Base-by-base conservation (phyloP, 2,329 filamentous ascomycete species). In the Diaporthe humulicola region DNA sequence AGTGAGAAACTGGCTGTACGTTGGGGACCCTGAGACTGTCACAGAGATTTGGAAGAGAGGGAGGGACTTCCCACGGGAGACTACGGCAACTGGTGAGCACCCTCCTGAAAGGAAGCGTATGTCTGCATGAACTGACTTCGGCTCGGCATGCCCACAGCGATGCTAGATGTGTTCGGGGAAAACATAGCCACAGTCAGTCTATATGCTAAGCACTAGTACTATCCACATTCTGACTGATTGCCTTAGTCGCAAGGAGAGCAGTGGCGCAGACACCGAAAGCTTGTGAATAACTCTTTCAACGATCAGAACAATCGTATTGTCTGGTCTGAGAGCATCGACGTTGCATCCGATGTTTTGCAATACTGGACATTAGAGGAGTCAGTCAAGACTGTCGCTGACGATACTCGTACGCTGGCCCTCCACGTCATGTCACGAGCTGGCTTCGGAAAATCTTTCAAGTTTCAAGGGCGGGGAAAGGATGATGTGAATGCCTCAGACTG, bases 381-480 rank as follows among this genome's bases (percentile, higher is more conserved):
- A 3, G 38, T 75, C 1, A 22, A 12, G 2, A 72, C 69, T 2
- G n/a, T 17, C 15, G 70, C 70, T 30, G 70, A 75, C 19, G 73
- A 75, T 19, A 22, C 38, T 10, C 73, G 61, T 2, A 75, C 60
- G 1, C 22, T 75, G 2, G 25, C 73, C 1, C 69, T 75, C 2
- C 73, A 72, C 22, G 58, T 74, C 33, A 71, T 74, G 69, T 74
- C 73, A 1, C 15, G 70, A n/a, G 70, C 73, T 30, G 73, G 73
- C 4, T 75, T 72, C 7, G 73, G 73, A 3, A 66, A 64, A 9
- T 75, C 69, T 36, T 75, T 61, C 54, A 75, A 72, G 25, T 70
- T 74, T 19, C 52, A 54, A 30, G 66, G 64, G 25, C 33, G 25
- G 17, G 19, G 5, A 9, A 19, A 17, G 28, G 25, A 45, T 1